Evolutionary conservation across 441 rosid genomes (phyloP), one percentile per base, ranked within the genome.

Genomic region (Omphalea diandra): DNA sequence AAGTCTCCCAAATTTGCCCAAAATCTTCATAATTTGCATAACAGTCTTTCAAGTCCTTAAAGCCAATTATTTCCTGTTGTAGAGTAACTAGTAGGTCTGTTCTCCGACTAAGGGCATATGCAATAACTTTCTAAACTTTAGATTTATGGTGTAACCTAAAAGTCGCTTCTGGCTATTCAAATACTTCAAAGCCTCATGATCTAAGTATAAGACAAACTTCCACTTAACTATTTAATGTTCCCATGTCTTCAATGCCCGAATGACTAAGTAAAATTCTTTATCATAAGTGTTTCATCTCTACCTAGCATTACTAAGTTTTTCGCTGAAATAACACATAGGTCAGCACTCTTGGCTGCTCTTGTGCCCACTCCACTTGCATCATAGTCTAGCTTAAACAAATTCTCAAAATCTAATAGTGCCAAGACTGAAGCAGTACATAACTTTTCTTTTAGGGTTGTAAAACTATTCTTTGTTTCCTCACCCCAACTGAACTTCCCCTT

Each of bases 71-170:
- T 14, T 29, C 15, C 27, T 5, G 12, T 12, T 22, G 12, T 11
- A 68, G 18, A 22, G 71, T 54, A 2, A 68, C 18, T n/a, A 54
- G 22, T 3, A 56, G 11, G n/a, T 7, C 38, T 26, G 20, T 59
- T 12, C 40, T 7, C 11, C 69, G 14, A 35, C 73, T 69, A 31
- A 74, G n/a, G 31, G 70, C 73, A 74, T 53, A 27, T 38, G 47
- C 15, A 2, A 63, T 64, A 5, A 43, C 17, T 27, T 61, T 74
- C 44, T 40, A 40, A 14, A n/a, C n/a, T n/a, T n/a, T n/a, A n/a
- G n/a, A n/a, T 12, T 44, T 10, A 12, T 10, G 18, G n/a, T n/a
- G n/a, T n/a, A n/a, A n/a, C n/a, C n/a, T n/a, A n/a, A n/a, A 55
- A 0, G 41, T 24, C 11, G 22, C 35, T 26, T 54, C n/a, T 68